Conservation (phyloP, 129 eudicot species). For the Tagetes patula region DNA sequence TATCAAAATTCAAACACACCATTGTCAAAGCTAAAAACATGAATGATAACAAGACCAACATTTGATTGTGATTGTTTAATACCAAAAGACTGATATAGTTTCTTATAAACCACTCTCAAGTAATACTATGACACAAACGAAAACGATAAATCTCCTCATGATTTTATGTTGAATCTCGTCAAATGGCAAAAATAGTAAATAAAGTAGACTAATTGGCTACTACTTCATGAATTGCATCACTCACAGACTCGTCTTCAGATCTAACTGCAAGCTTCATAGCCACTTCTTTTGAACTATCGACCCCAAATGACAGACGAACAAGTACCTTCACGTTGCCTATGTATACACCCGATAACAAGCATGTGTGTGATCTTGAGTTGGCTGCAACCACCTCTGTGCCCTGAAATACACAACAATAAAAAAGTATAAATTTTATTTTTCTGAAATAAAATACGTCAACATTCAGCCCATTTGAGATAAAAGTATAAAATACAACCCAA, state of each 20-base stretch:
- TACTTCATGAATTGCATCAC: conserved; percentile 83
- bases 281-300: conserved; percentile 71
- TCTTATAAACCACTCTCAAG: conserved; percentile 14
- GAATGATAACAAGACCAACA: background rate
- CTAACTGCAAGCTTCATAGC: conserved; percentile 95
- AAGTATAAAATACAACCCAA: background rate
- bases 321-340: conserved; percentile 84
- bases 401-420: conserved; percentile 32
- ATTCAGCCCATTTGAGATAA: background rate
- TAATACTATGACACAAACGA: conserved; percentile 32
- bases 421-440: background rate
- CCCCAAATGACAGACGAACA: conserved; percentile 75
- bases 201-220: conserved; percentile 59
- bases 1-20: background rate
- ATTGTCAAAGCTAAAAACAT: background rate
- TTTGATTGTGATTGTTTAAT: background rate
- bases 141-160: conserved; percentile 14
- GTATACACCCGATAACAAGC: conserved; percentile 83
- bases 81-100: conserved; percentile 1
- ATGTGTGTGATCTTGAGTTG: conserved; percentile 87
- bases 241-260: conserved; percentile 77
- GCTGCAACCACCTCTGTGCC: conserved; percentile 81
- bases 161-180: background rate
- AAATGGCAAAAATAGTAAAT: conserved; percentile 1
- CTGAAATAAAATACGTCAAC: background rate